Base-by-base conservation (phyloP, 1,284 basidiomycete species). In the Ceratobasidium theobromae region DNA sequence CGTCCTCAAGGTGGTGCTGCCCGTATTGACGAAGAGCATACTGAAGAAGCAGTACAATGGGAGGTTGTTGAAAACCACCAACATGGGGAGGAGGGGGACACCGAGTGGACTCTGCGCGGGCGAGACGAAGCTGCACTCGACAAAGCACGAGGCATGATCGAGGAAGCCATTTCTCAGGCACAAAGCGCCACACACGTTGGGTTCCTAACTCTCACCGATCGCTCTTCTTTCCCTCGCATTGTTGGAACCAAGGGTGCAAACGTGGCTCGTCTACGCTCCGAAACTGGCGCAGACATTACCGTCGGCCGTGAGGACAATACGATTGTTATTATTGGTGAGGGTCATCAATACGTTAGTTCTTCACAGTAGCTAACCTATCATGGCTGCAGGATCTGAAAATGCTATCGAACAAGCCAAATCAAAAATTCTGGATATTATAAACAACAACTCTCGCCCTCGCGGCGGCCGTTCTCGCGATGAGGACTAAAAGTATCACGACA, bases 231-330 rank as follows among this genome's bases (percentile, higher is more conserved):
- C 83, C 90, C 89, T 14, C 82, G 91, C 72, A 94, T 96, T 72
- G 93, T 96, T 68, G 93, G 93, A 48, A 78, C 87, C 23, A 94
- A 93, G 77, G 91, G 68, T 68, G 74, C 91, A n/a, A 95, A 92
- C 72, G 91, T 95, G 67, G 81, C 86, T 55, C 86, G 92, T 65
- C 82, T 96, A 53, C 86, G 93, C 68, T 83, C 82, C 65, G 91
- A 94, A 77, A 95, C 90, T 60, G 91, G 91, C 43, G 89, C 93
- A 64, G 92, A 95, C 75, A 93, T 96, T 70, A 91, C 86, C 48
- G 91, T 95, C 69, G 85, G 90, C 75, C 85, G 89, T 71, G 91
- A 94, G 70, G 89, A 89, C 74, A 91, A 82, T 73, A 87, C 87
- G 25, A 93, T 95, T 73, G 85, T 89, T 69, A 89, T 95, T 73